Conservation (phyloP, 2,329 filamentous ascomycete genomes). For the Aspergillus costaricaensis region DNA sequence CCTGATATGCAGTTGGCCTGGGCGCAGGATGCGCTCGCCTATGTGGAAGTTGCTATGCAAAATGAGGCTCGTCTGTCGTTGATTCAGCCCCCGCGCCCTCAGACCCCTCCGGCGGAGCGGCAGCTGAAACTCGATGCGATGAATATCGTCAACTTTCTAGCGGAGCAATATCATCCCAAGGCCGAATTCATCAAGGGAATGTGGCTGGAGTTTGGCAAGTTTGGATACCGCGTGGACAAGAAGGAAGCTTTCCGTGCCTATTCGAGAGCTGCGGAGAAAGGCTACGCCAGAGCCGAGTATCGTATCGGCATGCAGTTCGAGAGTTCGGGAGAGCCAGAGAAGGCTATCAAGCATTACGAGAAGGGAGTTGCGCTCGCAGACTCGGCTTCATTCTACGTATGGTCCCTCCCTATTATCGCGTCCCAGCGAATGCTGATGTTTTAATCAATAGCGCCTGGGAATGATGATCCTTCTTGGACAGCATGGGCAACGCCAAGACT, state of each 20-base stretch:
- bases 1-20: slow-evolving; percentile 95
- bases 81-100: slow-evolving; percentile 62
- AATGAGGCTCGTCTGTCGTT: slow-evolving; percentile 69
- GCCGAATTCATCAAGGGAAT: slow-evolving; percentile 93
- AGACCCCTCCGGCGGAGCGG: slow-evolving; percentile 84
- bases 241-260: slow-evolving; percentile 91
- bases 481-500: slow-evolving; percentile 85
- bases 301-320: slow-evolving; percentile 98
- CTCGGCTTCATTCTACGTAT: slow-evolving; percentile 75
- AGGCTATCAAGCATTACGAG: slow-evolving; percentile 89
- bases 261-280: slow-evolving; percentile 78
- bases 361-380: slow-evolving; percentile 77
- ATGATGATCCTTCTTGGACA: slow-evolving; percentile 98
- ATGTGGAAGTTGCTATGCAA: slow-evolving; percentile 80
- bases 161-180: slow-evolving; percentile 88
- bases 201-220: slow-evolving; percentile 98
- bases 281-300: slow-evolving; percentile 88
- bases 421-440: slow-evolving; percentile 15
- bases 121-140: slow-evolving; percentile 84
- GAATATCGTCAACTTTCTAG: slow-evolving; percentile 87
- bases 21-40: slow-evolving; percentile 89
- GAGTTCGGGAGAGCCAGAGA: slow-evolving; percentile 86
- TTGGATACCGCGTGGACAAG: slow-evolving; percentile 86
- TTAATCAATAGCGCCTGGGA: slow-evolving; percentile 68
- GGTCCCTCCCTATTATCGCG: slow-evolving; percentile 18